Conservation (phyloP, 441 rosid genomes). For the Biscutella laevigata region DNA sequence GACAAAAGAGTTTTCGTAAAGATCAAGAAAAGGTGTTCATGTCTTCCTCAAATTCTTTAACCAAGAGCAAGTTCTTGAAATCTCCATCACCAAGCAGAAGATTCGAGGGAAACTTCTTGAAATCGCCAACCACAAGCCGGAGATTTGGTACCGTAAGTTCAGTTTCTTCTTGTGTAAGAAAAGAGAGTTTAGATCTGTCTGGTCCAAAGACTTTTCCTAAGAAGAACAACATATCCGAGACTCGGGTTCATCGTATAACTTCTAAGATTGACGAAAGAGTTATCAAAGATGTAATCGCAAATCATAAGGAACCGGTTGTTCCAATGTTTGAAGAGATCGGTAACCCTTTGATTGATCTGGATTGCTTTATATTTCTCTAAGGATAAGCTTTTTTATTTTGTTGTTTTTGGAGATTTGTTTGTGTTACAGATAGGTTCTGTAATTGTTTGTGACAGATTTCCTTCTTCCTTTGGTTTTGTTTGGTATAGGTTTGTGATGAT, state of each 20-base stretch:
- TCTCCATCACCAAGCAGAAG: slow-evolving; percentile 69
- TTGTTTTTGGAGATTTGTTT: neutral
- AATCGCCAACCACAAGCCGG: slow-evolving; percentile 42
- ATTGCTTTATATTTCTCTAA: slow-evolving; percentile 77
- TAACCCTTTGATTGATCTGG: slow-evolving; percentile 72
- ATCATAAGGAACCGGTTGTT: slow-evolving; percentile 26
- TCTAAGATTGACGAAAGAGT: slow-evolving; percentile 45
- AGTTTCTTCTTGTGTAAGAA: slow-evolving; percentile 27
- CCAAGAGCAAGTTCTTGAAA: slow-evolving; percentile 29
- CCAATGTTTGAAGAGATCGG: slow-evolving; percentile 43
- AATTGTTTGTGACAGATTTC: neutral
- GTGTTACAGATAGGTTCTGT: slow-evolving; percentile 22
- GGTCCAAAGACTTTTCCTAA: slow-evolving; percentile 22
- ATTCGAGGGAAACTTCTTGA: slow-evolving; percentile 28
- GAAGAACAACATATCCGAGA: slow-evolving; percentile 36
- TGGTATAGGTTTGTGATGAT: slow-evolving; percentile 18
- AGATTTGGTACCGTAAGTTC: slow-evolving; percentile 28
- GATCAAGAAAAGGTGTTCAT: slow-evolving; percentile 29
- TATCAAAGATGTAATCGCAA: slow-evolving; percentile 29
- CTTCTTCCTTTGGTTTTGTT: neutral
- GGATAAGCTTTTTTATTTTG: neutral
- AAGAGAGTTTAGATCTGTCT: slow-evolving; percentile 27
- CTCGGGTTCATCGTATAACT: slow-evolving; percentile 41
- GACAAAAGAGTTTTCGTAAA: slow-evolving; percentile 62
- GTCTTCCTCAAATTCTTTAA: slow-evolving; percentile 14